Base-by-base conservation (phyloP, 2,329 filamentous ascomycete genomes). In the Fusarium citri region DNA sequence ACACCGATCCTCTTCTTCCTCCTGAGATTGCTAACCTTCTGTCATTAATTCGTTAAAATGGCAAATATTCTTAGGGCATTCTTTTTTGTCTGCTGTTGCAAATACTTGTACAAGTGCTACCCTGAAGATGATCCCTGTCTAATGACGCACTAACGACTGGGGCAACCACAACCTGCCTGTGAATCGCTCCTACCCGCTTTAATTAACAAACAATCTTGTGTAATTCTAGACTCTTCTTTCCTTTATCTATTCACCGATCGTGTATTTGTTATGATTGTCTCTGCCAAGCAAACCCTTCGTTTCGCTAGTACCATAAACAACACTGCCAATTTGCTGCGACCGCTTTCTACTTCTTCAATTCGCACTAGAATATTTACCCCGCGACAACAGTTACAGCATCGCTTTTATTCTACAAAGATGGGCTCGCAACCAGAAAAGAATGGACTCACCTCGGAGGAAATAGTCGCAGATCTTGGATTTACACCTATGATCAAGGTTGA, bases 401-500 rank as follows among this genome's bases (percentile, higher is more conserved):
- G 48, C 45, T 18, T 57, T 31, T 49, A 54, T 42, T 55, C 43
- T 37, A 64, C 30, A 67, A 60, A 55, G 25, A 79, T 79, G 78
- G 76, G 74, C 25, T 79, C 76, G 31, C 76, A 76, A 55, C 68
- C 64, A 34, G 71, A 68, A 23, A 53, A 69, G 28, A 66, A 66
- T 45, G 65, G 54, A 30, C 63, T 76, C 57, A 43, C 40, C 15
- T 22, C 63, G 10, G 59, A 69, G 63, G 28, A 68, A 55, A 49
- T 41, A n/a, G 23, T 53, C 23, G 22, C 63, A 76, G 75, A 78
- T 28, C 57, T 82, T 26, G 79, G 80, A 26, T 81, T 76, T 64
- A 80, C 78, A 4, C 79, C 78, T 16, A 74, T 75, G 37, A 72
- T 80, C 53, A 78, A 83, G 61, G 76, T 87, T 23, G 75, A 80